Evolutionary conservation across 306 rosid species (phyloP), one percentile per base, ranked within the genome.

Genomic region (Vigna hirtella): DNA sequence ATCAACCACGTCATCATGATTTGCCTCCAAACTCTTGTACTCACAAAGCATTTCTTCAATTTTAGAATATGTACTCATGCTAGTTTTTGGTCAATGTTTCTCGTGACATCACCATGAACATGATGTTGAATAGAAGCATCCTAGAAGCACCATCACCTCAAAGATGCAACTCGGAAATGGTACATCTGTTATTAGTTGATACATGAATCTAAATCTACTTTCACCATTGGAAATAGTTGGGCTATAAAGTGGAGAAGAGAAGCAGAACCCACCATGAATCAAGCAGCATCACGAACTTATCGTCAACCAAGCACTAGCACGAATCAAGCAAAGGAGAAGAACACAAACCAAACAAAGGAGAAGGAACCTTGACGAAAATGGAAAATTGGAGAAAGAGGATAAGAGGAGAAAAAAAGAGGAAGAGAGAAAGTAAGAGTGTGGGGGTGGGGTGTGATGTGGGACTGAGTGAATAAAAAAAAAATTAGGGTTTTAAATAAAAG

Each of bases 11-110:
- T 64, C 65, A 36, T 55, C 69, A 16, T 56, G 38, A 56, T 64
- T 78, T 57, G 13, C 68, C 43, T 57, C 64, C 32, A 30, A 53
- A 69, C 68, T 65, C 69, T 85, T 70, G 65, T 76, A 70, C 45
- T 75, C 66, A 10, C 55, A 66, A 17, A 70, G 79, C 40, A 72
- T 52, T 79, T 82, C 11, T 59, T 45, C 72, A 47, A 34, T 49
- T 52, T 71, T 77, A 76, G 77, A 74, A 76, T 51, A 17, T 43
- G 40, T 52, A 51, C 43, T 45, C 56, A 22, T 49, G 48, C 47
- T 62, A 70, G 55, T 63, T 56, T 79, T 22, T 79, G 77, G 59
- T 79, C 82, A 56, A 26, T 56, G 74, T 57, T 74, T 85, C 38
- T 77, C 28, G 59, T 2, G 57, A 11, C 79, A 78, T 74, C 73